Conservation (phyloP, 345 rosid genomes). For the Lagerstroemia speciosa region DNA sequence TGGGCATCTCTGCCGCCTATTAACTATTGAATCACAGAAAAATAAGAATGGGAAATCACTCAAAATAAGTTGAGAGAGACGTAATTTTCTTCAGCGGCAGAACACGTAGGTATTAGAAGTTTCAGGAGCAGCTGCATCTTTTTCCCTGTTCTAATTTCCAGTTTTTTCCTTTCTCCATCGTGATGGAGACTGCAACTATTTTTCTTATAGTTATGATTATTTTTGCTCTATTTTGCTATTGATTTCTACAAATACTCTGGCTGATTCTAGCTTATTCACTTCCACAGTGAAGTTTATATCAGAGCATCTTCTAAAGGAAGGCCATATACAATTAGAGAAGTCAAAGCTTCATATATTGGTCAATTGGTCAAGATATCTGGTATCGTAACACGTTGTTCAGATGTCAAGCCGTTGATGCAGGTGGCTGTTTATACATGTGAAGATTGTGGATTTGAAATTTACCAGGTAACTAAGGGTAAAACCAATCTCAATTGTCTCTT, state of each 20-base stretch:
- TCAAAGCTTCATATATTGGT: conserved; percentile 86
- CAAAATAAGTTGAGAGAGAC: neutral
- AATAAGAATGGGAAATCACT: neutral
- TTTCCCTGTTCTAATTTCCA: neutral
- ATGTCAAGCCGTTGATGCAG: conserved; percentile 96
- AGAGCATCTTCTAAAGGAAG: conserved; percentile 75
- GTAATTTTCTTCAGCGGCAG: neutral
- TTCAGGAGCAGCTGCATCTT: neutral
- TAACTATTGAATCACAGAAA: neutral
- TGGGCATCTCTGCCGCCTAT: neutral
- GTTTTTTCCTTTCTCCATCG: neutral
- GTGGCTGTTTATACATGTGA: conserved; percentile 98
- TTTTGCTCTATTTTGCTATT: neutral
- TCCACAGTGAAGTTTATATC: conserved; percentile 76
- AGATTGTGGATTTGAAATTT: conserved; percentile 91
- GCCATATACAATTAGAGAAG: conserved; percentile 82
- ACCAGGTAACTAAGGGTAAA: conserved; percentile 45
- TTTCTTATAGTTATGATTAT: neutral
- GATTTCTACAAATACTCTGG: neutral
- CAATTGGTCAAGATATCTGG: conserved; percentile 89
- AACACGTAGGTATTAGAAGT: neutral
- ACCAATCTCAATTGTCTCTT: neutral
- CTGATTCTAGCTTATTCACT: conserved; percentile 9
- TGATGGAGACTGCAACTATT: neutral
- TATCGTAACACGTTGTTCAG: conserved; percentile 94